Base-by-base conservation (phyloP, 2,329 filamentous ascomycete species). In the Curvularia hawaiiensis region DNA sequence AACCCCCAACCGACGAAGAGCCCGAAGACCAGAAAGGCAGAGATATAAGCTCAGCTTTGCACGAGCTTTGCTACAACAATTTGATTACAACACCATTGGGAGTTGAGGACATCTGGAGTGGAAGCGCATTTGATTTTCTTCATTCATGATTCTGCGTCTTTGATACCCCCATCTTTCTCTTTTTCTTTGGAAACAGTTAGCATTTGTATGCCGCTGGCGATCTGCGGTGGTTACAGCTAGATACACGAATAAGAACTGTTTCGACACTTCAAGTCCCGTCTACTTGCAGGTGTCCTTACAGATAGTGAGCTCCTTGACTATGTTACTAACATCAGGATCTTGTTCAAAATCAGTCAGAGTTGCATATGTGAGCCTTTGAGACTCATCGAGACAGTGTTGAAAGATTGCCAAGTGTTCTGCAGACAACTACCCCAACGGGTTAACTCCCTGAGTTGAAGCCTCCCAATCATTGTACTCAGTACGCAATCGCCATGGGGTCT, bases 141-240 rank as follows among this genome's bases (percentile, higher is more conserved):
- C 10, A 28, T 40, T 24, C 28, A 53, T 44, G 31, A 44, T 55
- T 55, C 24, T 18, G 24, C 47, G 24, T 45, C 35, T 39, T 55
- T 55, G 53, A 55, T 55, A 55, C 31, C 50, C 52, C 50, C 3
- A 38, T 31, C 33, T 26, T 38, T 49, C 24, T 28, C 39, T 39
- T n/a, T n/a, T n/a, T n/a, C n/a, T 26, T 18, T 38, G 24, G 16
- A 14, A 5, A 16, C 11, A 9, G 8, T 40, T 26, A 28, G 22
- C 12, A 11, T 48, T 38, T 28, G 24, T 28, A 24, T 26, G 14
- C 14, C 8, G 35, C 35, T 7, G 35, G 35, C 35, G 35, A 38
- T 10, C 18, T 38, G 5, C 16, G 8, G 35, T 38, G 35, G 14
- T 38, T 38, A 38, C 16, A 38, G 5, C 7, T 38, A 18, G 24